These are phyloP conservation scores for Aspergillus amoenus DNA, from an alignment of 2,329 filamentous ascomycete species.

Conservation along the genomic window DNA sequence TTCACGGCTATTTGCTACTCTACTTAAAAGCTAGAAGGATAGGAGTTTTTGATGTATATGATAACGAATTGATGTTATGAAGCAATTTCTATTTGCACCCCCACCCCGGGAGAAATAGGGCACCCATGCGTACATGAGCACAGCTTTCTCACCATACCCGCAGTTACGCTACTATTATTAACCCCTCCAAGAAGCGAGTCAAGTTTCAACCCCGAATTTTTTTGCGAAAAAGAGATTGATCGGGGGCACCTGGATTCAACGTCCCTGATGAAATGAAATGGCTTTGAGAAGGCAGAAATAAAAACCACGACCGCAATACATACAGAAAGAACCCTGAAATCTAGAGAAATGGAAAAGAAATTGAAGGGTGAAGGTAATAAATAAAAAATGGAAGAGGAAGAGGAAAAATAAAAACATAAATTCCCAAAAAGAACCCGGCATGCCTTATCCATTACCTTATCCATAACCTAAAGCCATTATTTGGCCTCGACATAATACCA, in stretches of 20 bases:
- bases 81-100: not conserved
- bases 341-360: not conserved
- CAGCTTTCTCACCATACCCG: too few relatives aligned
- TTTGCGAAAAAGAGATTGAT: not conserved
- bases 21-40: not conserved
- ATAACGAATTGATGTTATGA: slow-evolving; percentile 3
- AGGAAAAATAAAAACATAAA: not conserved
- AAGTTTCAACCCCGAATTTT: not conserved
- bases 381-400: not conserved
- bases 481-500: not conserved
- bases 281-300: not conserved
- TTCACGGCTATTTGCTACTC: not conserved
- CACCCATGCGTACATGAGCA: not conserved
- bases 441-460: not conserved
- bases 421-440: not conserved
- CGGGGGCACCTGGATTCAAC: not conserved
- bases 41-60: not conserved
- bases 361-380: not conserved
- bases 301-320: not conserved
- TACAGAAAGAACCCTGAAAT: not conserved
- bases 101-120: not conserved
- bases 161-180: not conserved
- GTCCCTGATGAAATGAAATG: not conserved
- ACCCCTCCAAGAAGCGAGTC: not conserved
- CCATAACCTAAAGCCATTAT: not conserved